A percentile compares a stretch with the other conserved stretches of the same genome.
phyloP scores from a whole-genome alignment of 2,329 filamentous ascomycete species.

The Alternaria sp. region DNA sequence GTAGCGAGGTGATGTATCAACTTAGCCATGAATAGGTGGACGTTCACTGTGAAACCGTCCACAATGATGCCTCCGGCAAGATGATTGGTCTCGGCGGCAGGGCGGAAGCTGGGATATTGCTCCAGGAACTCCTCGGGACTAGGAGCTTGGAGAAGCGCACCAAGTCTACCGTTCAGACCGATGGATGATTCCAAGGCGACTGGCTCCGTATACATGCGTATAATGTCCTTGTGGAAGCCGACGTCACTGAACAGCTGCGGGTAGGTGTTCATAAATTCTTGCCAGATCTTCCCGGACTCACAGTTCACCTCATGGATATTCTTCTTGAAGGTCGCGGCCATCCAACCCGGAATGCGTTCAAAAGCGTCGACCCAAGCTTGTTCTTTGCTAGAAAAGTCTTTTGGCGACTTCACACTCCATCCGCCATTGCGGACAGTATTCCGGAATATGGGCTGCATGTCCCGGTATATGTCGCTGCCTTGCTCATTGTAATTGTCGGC shows the following conservation, averaged over 20 bases:
- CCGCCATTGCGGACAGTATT: neutral
- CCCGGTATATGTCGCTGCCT: neutral
- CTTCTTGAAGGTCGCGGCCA: neutral
- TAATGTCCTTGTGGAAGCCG: neutral
- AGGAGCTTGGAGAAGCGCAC: neutral
- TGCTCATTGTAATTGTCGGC: neutral
- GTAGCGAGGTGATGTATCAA: neutral
- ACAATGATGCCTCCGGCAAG: neutral
- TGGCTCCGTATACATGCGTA: neutral
- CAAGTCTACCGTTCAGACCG: neutral
- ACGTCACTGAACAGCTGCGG: neutral
- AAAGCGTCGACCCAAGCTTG: neutral
- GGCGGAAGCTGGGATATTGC: neutral
- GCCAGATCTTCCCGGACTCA: neutral
- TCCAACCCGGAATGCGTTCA: neutral
- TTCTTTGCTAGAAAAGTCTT: neutral
- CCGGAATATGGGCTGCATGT: neutral
- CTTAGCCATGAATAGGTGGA: neutral
- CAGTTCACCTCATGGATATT: neutral
- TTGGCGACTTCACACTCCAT: neutral
- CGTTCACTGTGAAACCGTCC: neutral
- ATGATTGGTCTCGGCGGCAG: neutral
- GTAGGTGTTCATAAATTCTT: neutral
- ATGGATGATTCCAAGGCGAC: neutral
- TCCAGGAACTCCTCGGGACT: neutral